Conservation (phyloP, 352 stramenopile species). For the Elongisporangium prolatum region DNA sequence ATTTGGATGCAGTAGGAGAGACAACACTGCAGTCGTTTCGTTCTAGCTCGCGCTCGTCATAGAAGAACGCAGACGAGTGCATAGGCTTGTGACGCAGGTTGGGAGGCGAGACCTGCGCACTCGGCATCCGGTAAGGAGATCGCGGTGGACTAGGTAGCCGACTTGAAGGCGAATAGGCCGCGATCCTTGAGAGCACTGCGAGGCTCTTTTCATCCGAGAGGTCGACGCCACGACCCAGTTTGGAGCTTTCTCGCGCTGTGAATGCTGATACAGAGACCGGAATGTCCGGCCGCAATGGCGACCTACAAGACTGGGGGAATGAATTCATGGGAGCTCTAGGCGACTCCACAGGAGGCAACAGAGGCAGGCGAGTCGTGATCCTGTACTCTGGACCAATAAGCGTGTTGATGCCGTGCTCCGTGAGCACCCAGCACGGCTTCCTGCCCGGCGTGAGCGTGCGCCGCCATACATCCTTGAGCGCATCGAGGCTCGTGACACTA, state of each 20-base stretch:
- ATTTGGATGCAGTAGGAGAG: background rate
- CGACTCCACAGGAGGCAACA: slow-evolving; percentile 24
- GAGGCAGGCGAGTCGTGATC: slow-evolving; percentile 40
- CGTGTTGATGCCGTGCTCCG: slow-evolving; percentile 45
- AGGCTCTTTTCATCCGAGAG: slow-evolving; percentile 45
- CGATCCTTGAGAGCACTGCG: slow-evolving; percentile 33
- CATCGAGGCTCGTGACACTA: slow-evolving; percentile 13
- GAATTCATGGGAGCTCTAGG: slow-evolving; percentile 8
- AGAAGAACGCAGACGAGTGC: background rate
- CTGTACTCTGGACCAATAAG: slow-evolving; percentile 63
- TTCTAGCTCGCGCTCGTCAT: background rate
- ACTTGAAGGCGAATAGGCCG: slow-evolving; percentile 26
- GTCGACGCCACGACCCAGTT: slow-evolving; percentile 41
- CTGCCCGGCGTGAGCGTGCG: slow-evolving; percentile 38
- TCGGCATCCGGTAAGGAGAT: background rate
- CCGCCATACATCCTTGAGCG: slow-evolving; percentile 32
- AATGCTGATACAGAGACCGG: slow-evolving; percentile 24
- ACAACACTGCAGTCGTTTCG: background rate
- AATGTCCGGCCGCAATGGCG: slow-evolving; percentile 28
- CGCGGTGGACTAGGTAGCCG: slow-evolving; percentile 17
- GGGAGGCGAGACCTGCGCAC: background rate
- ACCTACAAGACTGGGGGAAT: slow-evolving; percentile 8
- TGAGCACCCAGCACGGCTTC: slow-evolving; percentile 69
- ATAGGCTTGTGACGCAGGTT: background rate
- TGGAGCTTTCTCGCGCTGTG: slow-evolving; percentile 31